Base-by-base conservation (phyloP, 2,329 filamentous ascomycete genomes). In the Pseudopyrenochaeta lycopersici region DNA sequence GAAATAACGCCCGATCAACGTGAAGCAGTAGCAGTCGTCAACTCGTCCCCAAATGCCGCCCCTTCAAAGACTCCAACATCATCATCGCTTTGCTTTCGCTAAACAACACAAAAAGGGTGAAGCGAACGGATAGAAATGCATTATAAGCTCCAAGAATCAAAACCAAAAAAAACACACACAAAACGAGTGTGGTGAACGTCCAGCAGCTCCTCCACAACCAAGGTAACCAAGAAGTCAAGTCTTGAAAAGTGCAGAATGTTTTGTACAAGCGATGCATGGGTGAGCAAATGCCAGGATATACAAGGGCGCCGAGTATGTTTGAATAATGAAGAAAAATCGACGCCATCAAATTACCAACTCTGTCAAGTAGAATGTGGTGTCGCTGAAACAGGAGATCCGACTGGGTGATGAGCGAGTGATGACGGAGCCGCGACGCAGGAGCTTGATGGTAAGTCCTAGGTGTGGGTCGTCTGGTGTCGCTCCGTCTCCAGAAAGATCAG, bases 231-330 rank as follows among this genome's bases (percentile, higher is more conserved):
- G 44, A 46, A 35, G 15, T 12, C 11, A 46, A 33, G 43, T 46
- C 43, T 38, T 46, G 44, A 48, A 15, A 38, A 33, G 44, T 39
- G 21, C 44, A 57, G 53, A 59, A 56, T 56, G 53, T 32, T 64
- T 56, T 60, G 46, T 67, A 67, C 62, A 64, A 54, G 55, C 52
- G 48, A 64, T 66, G 64, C 59, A 64, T 52, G 53, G 46, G 56
- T 49, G 56, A 50, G 54, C 44, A 61, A 44, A 63, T 59, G 60
- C 62, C 59, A 52, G 53, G 50, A 64, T 67, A 58, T 64, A 66
- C 63, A 67, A 54, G 46, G 35, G 63, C 61, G 54, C 54, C 56
- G 47, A 57, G 59, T 55, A 62, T 60, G 56, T 58, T 46, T 52
- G 32, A 41, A 44, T 58, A 55, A 49, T 30, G 29, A 51, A 29